Conservation (phyloP, 148 eudicot genomes). For the Cornus controversa region DNA sequence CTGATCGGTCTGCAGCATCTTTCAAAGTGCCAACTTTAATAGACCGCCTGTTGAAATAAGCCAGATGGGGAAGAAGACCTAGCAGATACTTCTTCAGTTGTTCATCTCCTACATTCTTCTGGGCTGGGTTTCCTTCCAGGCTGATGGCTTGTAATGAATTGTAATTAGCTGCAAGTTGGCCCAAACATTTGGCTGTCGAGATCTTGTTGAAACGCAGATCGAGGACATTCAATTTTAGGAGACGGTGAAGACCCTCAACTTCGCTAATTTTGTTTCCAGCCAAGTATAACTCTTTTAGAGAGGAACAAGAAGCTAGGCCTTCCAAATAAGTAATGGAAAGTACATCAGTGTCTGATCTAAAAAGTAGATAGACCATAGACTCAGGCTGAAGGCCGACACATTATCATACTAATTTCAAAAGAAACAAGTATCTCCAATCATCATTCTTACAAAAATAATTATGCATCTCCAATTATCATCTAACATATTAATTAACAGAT, state of each 20-base stretch:
- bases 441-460: not conserved
- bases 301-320: conserved; percentile 93
- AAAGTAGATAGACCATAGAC: not conserved
- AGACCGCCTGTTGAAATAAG: conserved; percentile 76
- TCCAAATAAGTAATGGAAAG: conserved; percentile 1
- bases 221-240: conserved; percentile 71
- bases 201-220: conserved; percentile 92
- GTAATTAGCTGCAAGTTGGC: conserved; percentile 95
- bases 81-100: conserved; percentile 72
- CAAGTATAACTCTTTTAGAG: conserved; percentile 79
- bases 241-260: conserved; percentile 98
- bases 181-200: conserved; percentile 79
- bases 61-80: conserved; percentile 73
- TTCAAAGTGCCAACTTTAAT: conserved; percentile 61
- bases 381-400: not conserved
- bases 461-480: not conserved
- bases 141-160: conserved; percentile 86
- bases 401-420: not conserved
- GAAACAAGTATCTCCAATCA: not conserved
- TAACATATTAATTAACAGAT: not conserved
- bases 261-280: conserved; percentile 97
- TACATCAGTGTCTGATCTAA: not conserved
- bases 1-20: conserved; percentile 63
- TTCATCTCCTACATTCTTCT: conserved; percentile 92
- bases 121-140: conserved; percentile 96